Conservation (phyloP, 768 basidiomycete species). For the Chalciporus pseudorubinellus region DNA sequence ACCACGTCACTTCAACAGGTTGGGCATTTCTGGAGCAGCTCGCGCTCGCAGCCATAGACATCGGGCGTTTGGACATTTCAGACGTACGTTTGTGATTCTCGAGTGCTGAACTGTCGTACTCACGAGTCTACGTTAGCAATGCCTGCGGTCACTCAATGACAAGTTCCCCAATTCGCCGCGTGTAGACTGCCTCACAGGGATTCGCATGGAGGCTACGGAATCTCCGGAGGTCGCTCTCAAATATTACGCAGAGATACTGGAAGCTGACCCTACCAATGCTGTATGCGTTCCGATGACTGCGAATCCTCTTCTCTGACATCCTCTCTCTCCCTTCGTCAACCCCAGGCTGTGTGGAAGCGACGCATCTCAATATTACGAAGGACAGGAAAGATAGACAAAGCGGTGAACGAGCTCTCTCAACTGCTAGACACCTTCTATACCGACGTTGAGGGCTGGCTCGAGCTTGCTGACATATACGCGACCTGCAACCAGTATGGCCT, state of each 20-base stretch:
- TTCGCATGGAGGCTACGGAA: slow-evolving; percentile 71
- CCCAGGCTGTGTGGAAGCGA: slow-evolving; percentile 73
- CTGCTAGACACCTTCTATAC: slow-evolving; percentile 87
- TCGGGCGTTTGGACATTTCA: slow-evolving; percentile 68
- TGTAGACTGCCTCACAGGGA: slow-evolving; percentile 73
- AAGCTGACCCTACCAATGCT: slow-evolving; percentile 63
- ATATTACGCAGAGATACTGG: slow-evolving; percentile 62
- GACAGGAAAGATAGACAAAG: slow-evolving; percentile 58
- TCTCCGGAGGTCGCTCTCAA: slow-evolving; percentile 53
- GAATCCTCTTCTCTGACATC: not conserved
- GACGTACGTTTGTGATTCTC: slow-evolving; percentile 50
- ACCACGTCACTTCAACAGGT: slow-evolving; percentile 38
- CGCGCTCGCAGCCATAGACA: slow-evolving; percentile 72
- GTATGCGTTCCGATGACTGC: slow-evolving; percentile 44
- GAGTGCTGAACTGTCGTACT: slow-evolving; percentile 1
- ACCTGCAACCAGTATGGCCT: slow-evolving; percentile 66
- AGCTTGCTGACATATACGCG: slow-evolving; percentile 79
- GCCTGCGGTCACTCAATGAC: slow-evolving; percentile 52
- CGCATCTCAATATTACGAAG: slow-evolving; percentile 69
- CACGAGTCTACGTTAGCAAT: slow-evolving; percentile 22
- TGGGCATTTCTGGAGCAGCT: slow-evolving; percentile 85
- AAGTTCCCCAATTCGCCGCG: slow-evolving; percentile 81
- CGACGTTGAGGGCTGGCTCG: slow-evolving; percentile 85
- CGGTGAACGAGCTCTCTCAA: slow-evolving; percentile 66
- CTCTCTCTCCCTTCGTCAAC: not conserved